Evolutionary conservation across 1,284 basidiomycete species (phyloP), one percentile per base, ranked within the genome.

Genomic region (Anthracocystis panici-leucophaei): DNA sequence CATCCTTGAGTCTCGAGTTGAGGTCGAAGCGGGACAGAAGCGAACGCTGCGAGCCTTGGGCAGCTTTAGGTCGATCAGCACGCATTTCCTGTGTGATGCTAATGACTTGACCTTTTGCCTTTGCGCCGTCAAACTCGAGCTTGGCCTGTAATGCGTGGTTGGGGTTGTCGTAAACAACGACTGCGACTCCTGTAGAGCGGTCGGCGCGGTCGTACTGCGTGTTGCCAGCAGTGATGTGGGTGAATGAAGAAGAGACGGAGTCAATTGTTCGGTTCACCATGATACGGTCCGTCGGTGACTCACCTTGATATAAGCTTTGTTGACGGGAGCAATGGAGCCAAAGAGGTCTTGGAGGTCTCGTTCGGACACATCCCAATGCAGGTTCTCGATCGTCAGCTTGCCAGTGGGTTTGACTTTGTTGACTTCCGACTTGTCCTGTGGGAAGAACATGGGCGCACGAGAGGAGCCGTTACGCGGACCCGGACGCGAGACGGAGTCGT

Each of bases 301-400:
- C 86, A 97, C 95, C 91, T 92, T 93, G 88, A 97, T 95, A 86
- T 90, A 88, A 87, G 95, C 92, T 87, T 92, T 91, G 83, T 92
- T 89, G 85, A 98, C 91, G 86, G 92, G 93, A 87, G 95, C 95
- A 85, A 94, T 91, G 86, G 93, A 91, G 77, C 92, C 91, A 88
- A 97, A 98, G 79, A 97, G 94, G 40, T 64, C 56, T 29, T 68
- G 56, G 53, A 82, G 72, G 87, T 97, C 95, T 87, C 91, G 91
- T 82, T 92, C 89, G 65, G 91, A 93, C 54, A 98, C 91, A 81
- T 97, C 95, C 81, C 97, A 98, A 87, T 98, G 95, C 80, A 98
- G 82, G 86, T 94, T 94, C 73, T 92, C 91, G 76, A 97, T 91
- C 77, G 92, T 86, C 75, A 97, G 90, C 82, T 82, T 80, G 45